A percentile compares a stretch with the other conserved stretches of the same genome.
Conservation (phyloP, 495 filamentous ascomycete genomes). For the Annulohypoxylon moriforme region DNA sequence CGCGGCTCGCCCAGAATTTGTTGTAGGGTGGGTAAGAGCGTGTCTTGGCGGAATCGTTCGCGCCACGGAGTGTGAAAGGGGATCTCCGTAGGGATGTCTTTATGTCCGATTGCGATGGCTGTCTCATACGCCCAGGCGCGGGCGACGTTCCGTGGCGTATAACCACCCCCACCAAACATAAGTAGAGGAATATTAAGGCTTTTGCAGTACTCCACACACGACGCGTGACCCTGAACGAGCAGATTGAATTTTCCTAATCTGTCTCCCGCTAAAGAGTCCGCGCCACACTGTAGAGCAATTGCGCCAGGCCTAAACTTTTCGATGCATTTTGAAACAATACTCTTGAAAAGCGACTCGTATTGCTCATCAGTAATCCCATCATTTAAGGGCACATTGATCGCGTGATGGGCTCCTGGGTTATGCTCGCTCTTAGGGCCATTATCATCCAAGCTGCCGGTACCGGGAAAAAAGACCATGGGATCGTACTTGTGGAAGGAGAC, state of each 20-base stretch:
- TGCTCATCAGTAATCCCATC: constrained; percentile 96
- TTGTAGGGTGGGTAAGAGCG: constrained; percentile 79
- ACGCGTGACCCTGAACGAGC: constrained; percentile 91
- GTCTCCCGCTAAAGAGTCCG: constrained; percentile 94
- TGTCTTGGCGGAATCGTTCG: constrained; percentile 85
- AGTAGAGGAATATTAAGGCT: constrained; percentile 80
- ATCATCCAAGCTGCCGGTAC: constrained; percentile 91
- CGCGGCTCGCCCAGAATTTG: constrained; percentile 69
- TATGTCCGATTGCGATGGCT: constrained; percentile 83
- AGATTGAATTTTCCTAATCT: constrained; percentile 95
- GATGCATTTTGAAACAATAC: constrained; percentile 79
- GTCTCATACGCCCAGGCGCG: constrained; percentile 98
- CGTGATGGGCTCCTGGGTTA: constrained; percentile 90
- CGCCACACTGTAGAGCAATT: constrained; percentile 96
- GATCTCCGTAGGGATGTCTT: constrained; percentile 77
- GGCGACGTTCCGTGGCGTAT: constrained; percentile 97
- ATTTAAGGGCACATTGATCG: constrained; percentile 94
- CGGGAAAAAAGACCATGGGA: constrained; percentile 90
- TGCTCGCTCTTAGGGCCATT: constrained; percentile 87
- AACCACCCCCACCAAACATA: constrained; percentile 93
- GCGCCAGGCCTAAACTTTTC: constrained; percentile 81
- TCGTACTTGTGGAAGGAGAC: constrained; percentile 97
- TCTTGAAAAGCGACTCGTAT: constrained; percentile 86
- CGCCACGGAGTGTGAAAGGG: constrained; percentile 79
- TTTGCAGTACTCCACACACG: constrained; percentile 90